Evolutionary conservation across 202 grass and related monocot species (phyloP), one percentile per base, ranked within the genome.

Genomic region (Carex arenaria): DNA sequence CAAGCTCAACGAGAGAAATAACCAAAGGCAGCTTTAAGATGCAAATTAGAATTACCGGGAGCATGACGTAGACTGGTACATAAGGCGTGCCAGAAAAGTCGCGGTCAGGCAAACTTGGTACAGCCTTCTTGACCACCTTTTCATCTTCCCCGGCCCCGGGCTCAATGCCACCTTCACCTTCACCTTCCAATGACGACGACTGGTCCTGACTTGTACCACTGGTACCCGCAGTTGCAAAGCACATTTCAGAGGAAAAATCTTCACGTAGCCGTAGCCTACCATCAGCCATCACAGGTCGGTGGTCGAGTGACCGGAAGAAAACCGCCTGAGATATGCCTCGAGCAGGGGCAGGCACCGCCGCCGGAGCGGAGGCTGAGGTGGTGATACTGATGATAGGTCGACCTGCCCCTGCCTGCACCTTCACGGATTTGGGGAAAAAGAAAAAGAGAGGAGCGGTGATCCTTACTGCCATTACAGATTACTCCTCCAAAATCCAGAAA

Each of bases 51-150:
- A 84, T 81, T 86, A 98, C 95, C 7, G 92, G 92, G 7, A 98
- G 84, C 95, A 95, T 98, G 72, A 98, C 90, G 62, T 91, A 93
- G 38, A 98, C 89, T 14, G 92, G 89, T 5, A 98, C 64, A 74
- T 89, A 93, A 67, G 92, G 84, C 85, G 95, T 98, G 78, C 89
- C 89, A n/a, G 89, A 87, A 78, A 93, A 98, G 64, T 94, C 89
- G 54, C 92, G 87, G 67, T 98, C 95, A 63, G 89, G 89, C 47
- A 82, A 66, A 59, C 63, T 72, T 32, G 72, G 84, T 61, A 32
- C 31, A 22, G 61, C 52, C 19, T 78, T 72, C 38, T 61, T 65
- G 60, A 28, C 19, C 53, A 85, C 82, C 87, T 87, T 68, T 47
- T 19, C 45, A 42, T 19, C 28, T 61, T 79, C 75, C 15, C 54